Evolutionary conservation across 371 early-diverging fungal genomes (phyloP), one percentile per base, ranked within the genome.

Genomic region (Mucor saturninus): DNA sequence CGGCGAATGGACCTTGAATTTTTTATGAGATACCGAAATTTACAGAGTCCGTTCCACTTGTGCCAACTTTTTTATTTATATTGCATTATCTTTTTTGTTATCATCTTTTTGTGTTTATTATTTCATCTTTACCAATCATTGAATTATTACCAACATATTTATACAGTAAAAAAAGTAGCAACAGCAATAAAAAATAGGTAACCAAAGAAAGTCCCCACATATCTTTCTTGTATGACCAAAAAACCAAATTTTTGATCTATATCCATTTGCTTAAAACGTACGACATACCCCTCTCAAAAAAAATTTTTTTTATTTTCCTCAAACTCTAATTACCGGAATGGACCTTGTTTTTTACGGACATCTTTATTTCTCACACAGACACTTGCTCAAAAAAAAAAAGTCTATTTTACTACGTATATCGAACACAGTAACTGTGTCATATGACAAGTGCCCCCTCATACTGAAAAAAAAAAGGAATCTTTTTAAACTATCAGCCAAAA

Each of bases 211-310:
- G 21, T 15, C 30, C 31, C 50, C 46, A 50, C 46, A 50, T 50
- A 50, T 50, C 50, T 50, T 50, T 50, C 1, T 21, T 21, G 50
- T 50, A 50, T 50, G 3, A 50, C 50, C 50, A 4, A 11, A 15
- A 46, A 50, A 10, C 50, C 50, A 50, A 50, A 50, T 13, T 30
- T 28, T 30, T 50, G 50, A 50, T 50, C 50, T 50, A 50, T 50
- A 50, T 50, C 50, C 31, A 30, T 50, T 30, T 50, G 15, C 46
- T 21, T 50, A 50, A 30, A 50, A 30, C 5, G 11, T 30, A 50
- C 21, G 48, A 48, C 48, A 14, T 8, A 21, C 21, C 21, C 21
- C 21, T 21, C 21, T 21, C 21, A 21, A 21, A 21, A 21, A 21
- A 21, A 21, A 21, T 0, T 21, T 21, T 21, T 21, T 6, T n/a